A percentile compares a stretch with the other conserved stretches of the same genome.
Conservation (phyloP, 2,329 filamentous ascomycete genomes). For the Chrysoporthe puriensis region DNA sequence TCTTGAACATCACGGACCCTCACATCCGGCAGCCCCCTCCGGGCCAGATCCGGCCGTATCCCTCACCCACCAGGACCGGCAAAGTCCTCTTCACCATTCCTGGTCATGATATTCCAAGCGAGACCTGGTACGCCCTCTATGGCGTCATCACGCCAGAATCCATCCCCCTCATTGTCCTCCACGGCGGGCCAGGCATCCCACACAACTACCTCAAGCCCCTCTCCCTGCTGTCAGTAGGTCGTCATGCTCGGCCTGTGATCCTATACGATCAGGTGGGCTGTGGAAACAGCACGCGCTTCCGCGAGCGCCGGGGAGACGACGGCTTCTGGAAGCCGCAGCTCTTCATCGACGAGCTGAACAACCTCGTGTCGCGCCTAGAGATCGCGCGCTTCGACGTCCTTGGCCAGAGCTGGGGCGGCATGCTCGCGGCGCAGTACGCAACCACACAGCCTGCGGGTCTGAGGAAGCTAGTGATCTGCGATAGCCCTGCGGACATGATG, state of each 20-base stretch:
- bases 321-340: conserved; percentile 52
- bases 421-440: conserved; percentile 51
- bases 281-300: conserved; percentile 40
- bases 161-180: conserved; percentile 32
- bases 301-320: conserved; percentile 27
- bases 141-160: not conserved
- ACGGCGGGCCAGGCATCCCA: conserved; percentile 52
- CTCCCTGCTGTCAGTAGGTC: conserved; percentile 38
- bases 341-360: conserved; percentile 54
- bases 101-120: not conserved
- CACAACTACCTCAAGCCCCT: conserved; percentile 48
- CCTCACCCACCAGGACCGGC: conserved; percentile 6
- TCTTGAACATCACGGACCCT: conserved; percentile 10
- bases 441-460: conserved; percentile 40
- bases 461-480: conserved; percentile 42
- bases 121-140: conserved; percentile 10
- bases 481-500: conserved; percentile 36
- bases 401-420: conserved; percentile 58
- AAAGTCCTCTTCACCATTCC: conserved; percentile 2
- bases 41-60: conserved; percentile 3
- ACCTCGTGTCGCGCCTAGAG: conserved; percentile 46
- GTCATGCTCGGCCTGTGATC: conserved; percentile 43
- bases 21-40: conserved; percentile 7
- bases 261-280: conserved; percentile 60
- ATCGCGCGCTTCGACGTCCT: conserved; percentile 48